Base-by-base conservation (phyloP, 163 green algal species). In the Volvox carteri region DNA sequence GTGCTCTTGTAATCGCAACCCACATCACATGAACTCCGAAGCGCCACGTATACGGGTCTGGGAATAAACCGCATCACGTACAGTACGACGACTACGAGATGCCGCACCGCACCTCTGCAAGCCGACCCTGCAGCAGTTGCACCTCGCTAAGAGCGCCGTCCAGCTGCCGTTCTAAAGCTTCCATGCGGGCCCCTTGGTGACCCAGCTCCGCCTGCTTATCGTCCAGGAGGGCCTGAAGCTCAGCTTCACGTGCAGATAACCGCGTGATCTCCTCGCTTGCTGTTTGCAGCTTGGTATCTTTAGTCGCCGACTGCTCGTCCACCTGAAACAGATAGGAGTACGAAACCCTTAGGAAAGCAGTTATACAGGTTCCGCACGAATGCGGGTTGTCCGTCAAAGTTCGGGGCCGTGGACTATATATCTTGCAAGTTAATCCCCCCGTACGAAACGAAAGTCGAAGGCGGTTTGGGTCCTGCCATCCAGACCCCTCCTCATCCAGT, bases 141-240 rank as follows among this genome's bases (percentile, higher is more conserved):
- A 91, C 35, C 25, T 91, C 78, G 11, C 85, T 84, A 58, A 93
- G 86, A 73, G 90, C 78, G 19, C 88, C 62, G 37, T 91, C 60
- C 8, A 84, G 72, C 79, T 93, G 91, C 30, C 87, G 76, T 86
- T 92, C 65, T 25, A 90, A 60, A 25, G 46, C 60, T 41, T 90
- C 78, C 70, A 88, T 73, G 8, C 50, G 81, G 19, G 19, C 58
- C 1, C 67, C 76, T 42, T 75, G 54, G 33, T 80, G 52, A 16
- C 39, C 25, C 30, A 78, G 30, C 44, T 68, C 75, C 54, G 37
- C 52, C 44, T 87, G 80, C 89, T 85, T 78, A 50, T 89, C 68
- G 0, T 73, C 79, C 50, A 80, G 25, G 8, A 23, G 65, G 41
- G 50, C 79, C 37, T 88, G 60, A 6, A 85, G 60, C 62, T 90